Evolutionary conservation across 2,329 filamentous ascomycete species (phyloP).

Genomic region (Microcera coccophila): DNA sequence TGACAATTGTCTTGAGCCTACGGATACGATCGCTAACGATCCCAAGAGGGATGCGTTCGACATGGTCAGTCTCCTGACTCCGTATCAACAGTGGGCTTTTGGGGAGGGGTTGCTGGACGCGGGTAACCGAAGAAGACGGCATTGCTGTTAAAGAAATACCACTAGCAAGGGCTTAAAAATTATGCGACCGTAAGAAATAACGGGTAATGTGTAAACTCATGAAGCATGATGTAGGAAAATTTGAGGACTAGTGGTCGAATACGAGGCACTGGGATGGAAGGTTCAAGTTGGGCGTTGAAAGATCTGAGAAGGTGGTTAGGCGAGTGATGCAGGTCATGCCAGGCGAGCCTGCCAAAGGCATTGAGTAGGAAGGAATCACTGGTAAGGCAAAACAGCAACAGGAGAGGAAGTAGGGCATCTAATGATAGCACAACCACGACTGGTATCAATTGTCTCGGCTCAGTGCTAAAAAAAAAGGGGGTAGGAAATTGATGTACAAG

Average conservation of each 20-base stretch:
- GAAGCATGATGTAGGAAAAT: slow-evolving; percentile 9
- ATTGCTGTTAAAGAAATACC: slow-evolving; percentile 7
- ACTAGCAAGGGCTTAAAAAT: slow-evolving; percentile 1
- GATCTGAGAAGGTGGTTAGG: neutral
- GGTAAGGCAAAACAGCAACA: slow-evolving; percentile 7
- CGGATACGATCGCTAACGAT: slow-evolving; percentile 30
- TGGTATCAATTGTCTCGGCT: slow-evolving; percentile 36
- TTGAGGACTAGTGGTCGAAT: slow-evolving; percentile 1
- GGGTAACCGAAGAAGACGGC: slow-evolving; percentile 11
- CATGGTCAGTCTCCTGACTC: slow-evolving; percentile 5
- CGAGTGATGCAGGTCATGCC: neutral
- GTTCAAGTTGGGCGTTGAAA: slow-evolving; percentile 2
- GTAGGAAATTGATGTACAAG: slow-evolving; percentile 43
- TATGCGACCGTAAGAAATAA: slow-evolving; percentile 9
- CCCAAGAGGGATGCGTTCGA: slow-evolving; percentile 22
- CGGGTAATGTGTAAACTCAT: slow-evolving; percentile 5
- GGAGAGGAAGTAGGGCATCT: slow-evolving; percentile 11
- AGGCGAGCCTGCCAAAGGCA: neutral
- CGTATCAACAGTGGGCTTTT: slow-evolving; percentile 7
- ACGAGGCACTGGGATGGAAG: neutral
- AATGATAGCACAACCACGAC: slow-evolving; percentile 29
- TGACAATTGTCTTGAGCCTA: slow-evolving; percentile 23
- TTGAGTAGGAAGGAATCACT: slow-evolving; percentile 17
- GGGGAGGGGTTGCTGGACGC: slow-evolving; percentile 5
- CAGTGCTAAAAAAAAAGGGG: slow-evolving; percentile 33